These are phyloP conservation scores for Aspergillus fructus DNA, from an alignment of 2,329 filamentous ascomycete genomes.

Conservation along the genomic window DNA sequence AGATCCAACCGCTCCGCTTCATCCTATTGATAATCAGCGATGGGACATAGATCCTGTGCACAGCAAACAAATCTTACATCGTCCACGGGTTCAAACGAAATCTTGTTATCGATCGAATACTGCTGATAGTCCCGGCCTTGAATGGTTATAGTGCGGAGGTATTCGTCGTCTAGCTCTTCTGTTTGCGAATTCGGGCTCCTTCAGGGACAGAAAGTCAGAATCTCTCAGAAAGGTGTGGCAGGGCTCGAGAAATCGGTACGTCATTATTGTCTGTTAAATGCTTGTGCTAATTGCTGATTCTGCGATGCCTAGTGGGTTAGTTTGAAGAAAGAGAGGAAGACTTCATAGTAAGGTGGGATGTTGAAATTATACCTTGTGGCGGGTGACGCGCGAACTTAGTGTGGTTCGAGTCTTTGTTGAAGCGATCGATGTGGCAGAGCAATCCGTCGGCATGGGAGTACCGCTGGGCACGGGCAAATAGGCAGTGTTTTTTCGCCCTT, in stretches of 20 bases:
- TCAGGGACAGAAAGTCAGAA: conserved; percentile 26
- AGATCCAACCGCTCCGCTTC: conserved; percentile 65
- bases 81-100: conserved; percentile 69
- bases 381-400: conserved; percentile 18
- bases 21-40: conserved; percentile 50
- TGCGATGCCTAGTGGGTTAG: background rate
- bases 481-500: conserved; percentile 22
- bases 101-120: conserved; percentile 63
- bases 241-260: conserved; percentile 24
- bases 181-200: conserved; percentile 49
- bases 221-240: conserved; percentile 10
- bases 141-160: conserved; percentile 59
- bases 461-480: conserved; percentile 23
- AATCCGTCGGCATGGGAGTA: conserved; percentile 17
- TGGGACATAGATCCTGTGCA: conserved; percentile 13
- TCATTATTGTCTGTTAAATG: conserved; percentile 24
- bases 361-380: conserved; percentile 10
- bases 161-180: conserved; percentile 55
- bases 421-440: conserved; percentile 25
- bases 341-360: conserved; percentile 6
- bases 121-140: conserved; percentile 67
- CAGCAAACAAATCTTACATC: conserved; percentile 53
- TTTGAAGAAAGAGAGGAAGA: conserved; percentile 1
- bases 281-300: background rate
- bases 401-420: conserved; percentile 24